Percentiles rank a stretch among this genome's conserved stretches.
Evolutionary conservation across 306 rosid genomes (phyloP).

Genomic region (Ziziphus jujuba): DNA sequence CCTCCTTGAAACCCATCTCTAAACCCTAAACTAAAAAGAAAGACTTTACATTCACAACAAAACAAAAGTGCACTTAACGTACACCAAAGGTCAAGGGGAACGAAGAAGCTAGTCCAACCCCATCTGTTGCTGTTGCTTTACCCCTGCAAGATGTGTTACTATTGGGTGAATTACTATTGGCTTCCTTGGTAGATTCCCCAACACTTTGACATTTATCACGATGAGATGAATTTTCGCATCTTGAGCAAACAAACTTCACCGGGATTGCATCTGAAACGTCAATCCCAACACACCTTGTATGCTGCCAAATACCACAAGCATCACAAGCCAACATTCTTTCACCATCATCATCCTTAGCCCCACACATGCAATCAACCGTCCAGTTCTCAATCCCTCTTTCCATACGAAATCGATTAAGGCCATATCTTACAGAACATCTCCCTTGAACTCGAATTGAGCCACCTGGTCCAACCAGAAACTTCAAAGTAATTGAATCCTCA

Average conservation of each 20-base stretch:
- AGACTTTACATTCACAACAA: constrained; percentile 27
- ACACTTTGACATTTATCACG: constrained; percentile 7
- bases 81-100: constrained; percentile 42
- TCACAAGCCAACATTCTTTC: constrained; percentile 82
- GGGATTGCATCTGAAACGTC: constrained; percentile 41
- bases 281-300: constrained; percentile 72
- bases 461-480: constrained; percentile 49
- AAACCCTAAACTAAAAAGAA: background rate
- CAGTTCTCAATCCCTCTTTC: constrained; percentile 68
- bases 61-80: constrained; percentile 33
- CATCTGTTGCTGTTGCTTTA: constrained; percentile 29
- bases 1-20: background rate
- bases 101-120: constrained; percentile 31
- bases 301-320: constrained; percentile 73
- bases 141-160: constrained; percentile 39
- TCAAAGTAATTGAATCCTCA: constrained; percentile 42
- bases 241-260: constrained; percentile 44
- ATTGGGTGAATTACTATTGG: constrained; percentile 9
- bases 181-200: constrained; percentile 11
- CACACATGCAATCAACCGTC: constrained; percentile 71
- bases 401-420: constrained; percentile 56
- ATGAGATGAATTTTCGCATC: constrained; percentile 26
- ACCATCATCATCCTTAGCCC: constrained; percentile 79
- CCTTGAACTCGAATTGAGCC: constrained; percentile 50
- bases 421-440: constrained; percentile 47